Conservation (phyloP, 306 rosid species). For the Acacia melanoxylon region DNA sequence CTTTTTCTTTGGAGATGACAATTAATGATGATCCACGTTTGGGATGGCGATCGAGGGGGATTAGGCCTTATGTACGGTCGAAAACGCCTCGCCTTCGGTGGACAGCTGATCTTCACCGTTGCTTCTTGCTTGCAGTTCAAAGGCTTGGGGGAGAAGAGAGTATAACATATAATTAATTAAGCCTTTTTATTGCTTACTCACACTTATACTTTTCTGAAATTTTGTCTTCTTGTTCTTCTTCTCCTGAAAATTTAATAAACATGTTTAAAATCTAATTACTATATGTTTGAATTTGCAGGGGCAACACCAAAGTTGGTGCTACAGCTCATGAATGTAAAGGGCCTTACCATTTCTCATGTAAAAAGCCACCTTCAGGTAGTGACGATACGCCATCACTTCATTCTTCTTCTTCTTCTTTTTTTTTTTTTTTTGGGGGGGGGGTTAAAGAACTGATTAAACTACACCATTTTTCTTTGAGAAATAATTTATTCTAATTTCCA, state of each 20-base stretch:
- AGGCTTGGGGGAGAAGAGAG: constrained; percentile 91
- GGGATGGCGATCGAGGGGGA: constrained; percentile 34
- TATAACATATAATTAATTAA: constrained; percentile 24
- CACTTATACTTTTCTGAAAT: background rate
- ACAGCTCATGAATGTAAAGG: constrained; percentile 3
- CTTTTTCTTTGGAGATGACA: constrained; percentile 32
- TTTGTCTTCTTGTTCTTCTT: background rate
- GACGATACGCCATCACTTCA: background rate
- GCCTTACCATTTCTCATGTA: background rate
- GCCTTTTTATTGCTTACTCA: background rate
- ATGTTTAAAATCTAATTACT: background rate
- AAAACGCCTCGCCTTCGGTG: constrained; percentile 84
- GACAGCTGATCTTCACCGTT: constrained; percentile 86
- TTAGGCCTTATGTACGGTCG: constrained; percentile 72
- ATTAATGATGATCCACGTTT: background rate
- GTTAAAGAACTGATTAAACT: background rate
- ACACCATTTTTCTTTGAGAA: background rate
- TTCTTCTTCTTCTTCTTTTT: too few relatives aligned
- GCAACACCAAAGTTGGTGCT: background rate
- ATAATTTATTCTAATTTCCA: background rate
- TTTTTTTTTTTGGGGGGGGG: background rate
- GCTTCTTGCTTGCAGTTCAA: constrained; percentile 83
- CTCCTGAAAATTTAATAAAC: background rate
- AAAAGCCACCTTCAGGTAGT: constrained; percentile 6
- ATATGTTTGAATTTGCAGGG: background rate